Conservation (phyloP, 495 filamentous ascomycete genomes). For the Neurospora sp. region DNA sequence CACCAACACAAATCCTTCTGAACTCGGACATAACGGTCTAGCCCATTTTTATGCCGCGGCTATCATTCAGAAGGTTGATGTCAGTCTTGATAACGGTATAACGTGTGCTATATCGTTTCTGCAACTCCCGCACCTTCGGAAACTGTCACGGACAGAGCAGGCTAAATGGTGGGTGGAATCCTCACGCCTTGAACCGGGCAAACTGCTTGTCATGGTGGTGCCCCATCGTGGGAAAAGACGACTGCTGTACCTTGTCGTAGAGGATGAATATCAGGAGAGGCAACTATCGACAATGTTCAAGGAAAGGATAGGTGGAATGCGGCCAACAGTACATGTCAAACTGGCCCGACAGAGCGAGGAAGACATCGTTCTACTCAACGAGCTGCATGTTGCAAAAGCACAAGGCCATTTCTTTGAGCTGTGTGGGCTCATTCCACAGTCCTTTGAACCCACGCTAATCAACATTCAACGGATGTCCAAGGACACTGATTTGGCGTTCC, state of each 20-base stretch:
- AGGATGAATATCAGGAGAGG: background rate
- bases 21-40: constrained; percentile 6
- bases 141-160: constrained; percentile 24
- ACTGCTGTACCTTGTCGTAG: constrained; percentile 42
- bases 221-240: constrained; percentile 16
- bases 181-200: constrained; percentile 44
- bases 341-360: background rate
- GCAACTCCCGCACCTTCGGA: constrained; percentile 31
- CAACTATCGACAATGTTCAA: background rate
- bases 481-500: constrained; percentile 8
- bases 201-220: constrained; percentile 48
- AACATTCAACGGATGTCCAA: constrained; percentile 24
- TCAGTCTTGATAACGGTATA: constrained; percentile 41
- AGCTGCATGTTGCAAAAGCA: background rate
- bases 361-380: background rate
- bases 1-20: background rate
- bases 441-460: constrained; percentile 22
- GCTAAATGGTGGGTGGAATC: constrained; percentile 51
- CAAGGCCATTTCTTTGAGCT: constrained; percentile 17
- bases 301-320: too few relatives aligned
- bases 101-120: constrained; percentile 39
- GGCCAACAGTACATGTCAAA: background rate
- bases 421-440: constrained; percentile 20
- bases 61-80: constrained; percentile 17
- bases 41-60: constrained; percentile 32